Percentiles rank a stretch among this genome's conserved stretches.
Evolutionary conservation across 805 yeast species (phyloP).

Genomic region (Millerozyma miso): DNA sequence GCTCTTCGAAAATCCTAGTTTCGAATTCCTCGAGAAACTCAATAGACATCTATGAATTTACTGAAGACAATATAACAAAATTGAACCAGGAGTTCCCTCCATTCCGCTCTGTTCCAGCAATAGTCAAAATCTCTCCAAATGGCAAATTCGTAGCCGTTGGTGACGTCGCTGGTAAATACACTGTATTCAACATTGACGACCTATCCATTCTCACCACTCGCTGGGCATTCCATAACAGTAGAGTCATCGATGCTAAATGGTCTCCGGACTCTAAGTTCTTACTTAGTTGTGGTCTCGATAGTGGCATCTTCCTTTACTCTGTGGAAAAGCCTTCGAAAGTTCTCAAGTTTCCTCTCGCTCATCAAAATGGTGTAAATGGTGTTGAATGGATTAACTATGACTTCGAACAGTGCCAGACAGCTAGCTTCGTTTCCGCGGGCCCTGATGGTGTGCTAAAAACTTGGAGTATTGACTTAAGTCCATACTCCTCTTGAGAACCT

Average conservation of each 20-base stretch:
- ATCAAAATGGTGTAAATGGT: constrained; percentile 79
- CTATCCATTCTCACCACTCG: constrained; percentile 68
- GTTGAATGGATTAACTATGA: constrained; percentile 63
- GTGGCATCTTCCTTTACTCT: constrained; percentile 74
- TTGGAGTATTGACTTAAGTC: constrained; percentile 50
- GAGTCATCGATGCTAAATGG: constrained; percentile 78
- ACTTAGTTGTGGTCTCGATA: constrained; percentile 80
- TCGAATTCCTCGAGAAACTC: constrained; percentile 28
- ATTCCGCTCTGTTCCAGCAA: constrained; percentile 59
- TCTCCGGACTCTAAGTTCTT: constrained; percentile 64
- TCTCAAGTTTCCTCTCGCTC: constrained; percentile 71
- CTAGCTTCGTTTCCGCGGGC: constrained; percentile 64
- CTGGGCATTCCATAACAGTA: constrained; percentile 94
- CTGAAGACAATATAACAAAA: constrained; percentile 21
- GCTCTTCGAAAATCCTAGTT: constrained; percentile 18
- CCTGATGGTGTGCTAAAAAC: constrained; percentile 73
- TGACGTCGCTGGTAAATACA: constrained; percentile 80
- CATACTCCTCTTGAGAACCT: not conserved
- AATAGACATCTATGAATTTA: constrained; percentile 23
- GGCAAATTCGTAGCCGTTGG: constrained; percentile 75
- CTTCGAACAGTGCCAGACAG: constrained; percentile 11
- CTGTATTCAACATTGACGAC: constrained; percentile 57
- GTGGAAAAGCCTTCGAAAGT: constrained; percentile 75
- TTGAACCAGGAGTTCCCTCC: constrained; percentile 48
- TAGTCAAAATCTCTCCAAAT: constrained; percentile 66